Conservation (phyloP, 192 early-diverging fungal genomes). For the Mortierella antarctica region DNA sequence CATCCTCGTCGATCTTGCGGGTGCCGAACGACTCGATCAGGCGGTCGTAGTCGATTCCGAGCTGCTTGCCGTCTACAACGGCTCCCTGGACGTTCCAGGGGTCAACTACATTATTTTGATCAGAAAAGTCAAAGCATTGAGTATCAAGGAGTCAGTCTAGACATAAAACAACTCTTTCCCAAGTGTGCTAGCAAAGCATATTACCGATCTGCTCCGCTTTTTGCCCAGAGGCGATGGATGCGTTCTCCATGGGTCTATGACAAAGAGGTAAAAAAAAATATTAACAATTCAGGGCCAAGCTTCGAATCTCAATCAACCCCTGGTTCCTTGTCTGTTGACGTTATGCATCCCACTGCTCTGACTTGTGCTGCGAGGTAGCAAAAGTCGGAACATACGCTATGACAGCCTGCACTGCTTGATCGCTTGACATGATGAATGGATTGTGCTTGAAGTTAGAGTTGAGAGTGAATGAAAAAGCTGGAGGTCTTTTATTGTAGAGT, state of each 20-base stretch:
- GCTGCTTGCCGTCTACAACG: constrained; percentile 84
- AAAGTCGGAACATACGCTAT: constrained; percentile 18
- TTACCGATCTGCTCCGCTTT: constrained; percentile 45
- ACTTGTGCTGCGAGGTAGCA: not conserved
- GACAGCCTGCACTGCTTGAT: constrained; percentile 38
- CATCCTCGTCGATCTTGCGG: constrained; percentile 74
- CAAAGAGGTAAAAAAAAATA: not conserved
- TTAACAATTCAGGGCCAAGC: not conserved
- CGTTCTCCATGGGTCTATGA: constrained; percentile 39
- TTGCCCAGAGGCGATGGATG: constrained; percentile 21
- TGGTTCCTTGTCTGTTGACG: no score
- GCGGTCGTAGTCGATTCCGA: constrained; percentile 94
- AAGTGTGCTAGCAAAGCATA: not conserved
- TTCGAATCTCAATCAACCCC: constrained; percentile 7
- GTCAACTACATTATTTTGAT: constrained; percentile 72
- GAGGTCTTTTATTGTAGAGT: not conserved
- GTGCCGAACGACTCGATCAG: constrained; percentile 93
- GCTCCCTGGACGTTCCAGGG: constrained; percentile 97
- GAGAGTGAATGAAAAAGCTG: not conserved
- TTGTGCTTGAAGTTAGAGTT: not conserved
- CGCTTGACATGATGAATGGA: constrained; percentile 42
- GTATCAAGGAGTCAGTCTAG: not conserved
- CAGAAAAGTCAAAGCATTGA: not conserved
- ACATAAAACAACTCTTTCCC: not conserved
- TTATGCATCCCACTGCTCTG: no score